These are phyloP conservation scores for Suillus variegatus DNA, from an alignment of 768 basidiomycete species.

Conservation along the genomic window DNA sequence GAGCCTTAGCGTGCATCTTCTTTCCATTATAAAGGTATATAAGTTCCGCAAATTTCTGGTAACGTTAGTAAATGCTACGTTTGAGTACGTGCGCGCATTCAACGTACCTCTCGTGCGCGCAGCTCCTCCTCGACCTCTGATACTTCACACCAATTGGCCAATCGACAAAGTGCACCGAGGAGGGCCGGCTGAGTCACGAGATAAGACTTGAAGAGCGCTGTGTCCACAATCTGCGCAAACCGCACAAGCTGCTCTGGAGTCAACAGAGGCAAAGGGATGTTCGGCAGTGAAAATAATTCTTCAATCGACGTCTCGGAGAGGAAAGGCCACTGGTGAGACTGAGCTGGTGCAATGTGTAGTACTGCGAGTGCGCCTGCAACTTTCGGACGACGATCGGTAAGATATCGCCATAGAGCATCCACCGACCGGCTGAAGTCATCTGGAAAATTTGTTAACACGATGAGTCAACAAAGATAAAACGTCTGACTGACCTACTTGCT, in stretches of 20 bases:
- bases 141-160: constrained; percentile 98
- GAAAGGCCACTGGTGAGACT: constrained; percentile 66
- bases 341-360: constrained; percentile 66
- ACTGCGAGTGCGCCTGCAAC: constrained; percentile 73
- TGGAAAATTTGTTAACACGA: constrained; percentile 24
- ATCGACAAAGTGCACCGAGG: constrained; percentile 82
- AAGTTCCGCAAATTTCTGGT: constrained; percentile 88
- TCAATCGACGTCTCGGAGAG: constrained; percentile 72
- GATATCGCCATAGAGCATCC: constrained; percentile 86
- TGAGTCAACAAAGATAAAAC: constrained; percentile 9
- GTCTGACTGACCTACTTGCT: constrained; percentile 32
- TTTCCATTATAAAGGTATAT: constrained; percentile 92
- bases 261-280: constrained; percentile 67
- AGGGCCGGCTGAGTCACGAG: constrained; percentile 78
- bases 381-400: constrained; percentile 89
- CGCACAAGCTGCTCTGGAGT: constrained; percentile 84
- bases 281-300: constrained; percentile 79
- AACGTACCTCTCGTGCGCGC: constrained; percentile 68
- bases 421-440: constrained; percentile 71
- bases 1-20: constrained; percentile 91
- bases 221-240: constrained; percentile 93
- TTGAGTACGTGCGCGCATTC: neutral
- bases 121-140: constrained; percentile 90
- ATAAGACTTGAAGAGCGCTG: constrained; percentile 93
- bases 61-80: constrained; percentile 1